Percentiles rank a stretch among this genome's conserved stretches.
Conservation (phyloP, 78 protist species). For the Dictyostelium purpureum region DNA sequence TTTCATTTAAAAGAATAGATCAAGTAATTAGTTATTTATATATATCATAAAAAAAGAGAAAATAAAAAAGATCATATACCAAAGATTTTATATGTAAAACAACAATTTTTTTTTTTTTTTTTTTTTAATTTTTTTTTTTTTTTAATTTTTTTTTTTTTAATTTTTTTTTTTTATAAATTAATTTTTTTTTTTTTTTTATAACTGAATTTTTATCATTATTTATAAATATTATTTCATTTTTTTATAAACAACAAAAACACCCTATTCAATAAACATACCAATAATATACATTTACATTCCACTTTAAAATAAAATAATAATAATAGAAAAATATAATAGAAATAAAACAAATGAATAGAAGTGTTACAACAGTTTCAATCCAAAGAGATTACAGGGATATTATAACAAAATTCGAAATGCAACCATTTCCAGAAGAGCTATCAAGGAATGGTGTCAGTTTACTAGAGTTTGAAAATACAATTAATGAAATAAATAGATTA, state of each 20-base stretch:
- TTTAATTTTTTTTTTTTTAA: background rate
- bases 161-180: background rate
- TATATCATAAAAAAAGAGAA: too few species aligned
- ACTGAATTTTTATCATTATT: too few species aligned
- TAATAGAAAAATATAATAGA: background rate
- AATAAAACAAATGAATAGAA: background rate
- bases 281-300: background rate
- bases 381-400: conserved; percentile 63
- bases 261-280: too few species aligned
- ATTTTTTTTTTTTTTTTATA: too few species aligned
- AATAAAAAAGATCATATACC: too few species aligned
- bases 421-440: conserved; percentile 44
- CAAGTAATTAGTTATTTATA: too few species aligned
- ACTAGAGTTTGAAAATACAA: conserved; percentile 43
- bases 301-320: background rate
- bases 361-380: background rate
- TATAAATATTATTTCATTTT: too few species aligned
- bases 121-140: background rate
- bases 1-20: too few species aligned
- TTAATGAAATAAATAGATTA: conserved; percentile 41
- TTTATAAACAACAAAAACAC: too few species aligned
- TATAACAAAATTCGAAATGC: conserved; percentile 38
- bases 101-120: background rate
- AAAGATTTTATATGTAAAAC: background rate
- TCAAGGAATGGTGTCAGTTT: conserved; percentile 26